A percentile compares a stretch with the other conserved stretches of the same genome.
Evolutionary conservation across 2,329 filamentous ascomycete genomes (phyloP).

Genomic region (Calonectria pseudoturangicola): DNA sequence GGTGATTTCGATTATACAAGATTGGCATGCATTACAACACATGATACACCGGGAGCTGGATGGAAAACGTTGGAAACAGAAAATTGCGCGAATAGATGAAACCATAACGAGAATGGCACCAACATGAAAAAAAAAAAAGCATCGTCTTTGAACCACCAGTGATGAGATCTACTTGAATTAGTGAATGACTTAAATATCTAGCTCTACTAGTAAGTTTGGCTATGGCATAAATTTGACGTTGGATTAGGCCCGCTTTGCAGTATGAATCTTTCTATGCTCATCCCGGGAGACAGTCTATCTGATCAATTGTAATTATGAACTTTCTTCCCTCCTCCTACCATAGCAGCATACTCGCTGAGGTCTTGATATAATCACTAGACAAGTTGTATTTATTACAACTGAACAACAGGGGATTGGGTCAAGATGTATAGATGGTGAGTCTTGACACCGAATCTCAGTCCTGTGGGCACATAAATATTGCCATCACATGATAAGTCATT

Average conservation of each 20-base stretch:
- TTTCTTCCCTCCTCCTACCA: background rate
- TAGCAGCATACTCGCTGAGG: background rate
- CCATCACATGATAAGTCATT: background rate
- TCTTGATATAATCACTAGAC: background rate
- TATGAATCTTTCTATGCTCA: background rate
- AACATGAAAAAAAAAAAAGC: background rate
- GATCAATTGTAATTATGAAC: background rate
- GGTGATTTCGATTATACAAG: background rate
- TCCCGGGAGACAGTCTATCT: background rate
- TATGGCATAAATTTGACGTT: background rate
- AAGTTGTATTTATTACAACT: background rate
- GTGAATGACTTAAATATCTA: background rate
- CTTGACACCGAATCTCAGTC: background rate
- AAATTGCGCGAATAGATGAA: constrained; percentile 3
- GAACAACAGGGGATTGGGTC: background rate
- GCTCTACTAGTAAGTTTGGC: background rate
- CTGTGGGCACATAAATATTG: background rate
- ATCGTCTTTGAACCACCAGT: background rate
- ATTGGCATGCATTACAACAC: constrained; percentile 21
- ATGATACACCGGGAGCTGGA: constrained; percentile 3
- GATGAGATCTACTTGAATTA: background rate
- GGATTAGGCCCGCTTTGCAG: background rate
- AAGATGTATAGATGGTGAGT: background rate
- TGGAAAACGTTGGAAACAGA: background rate
- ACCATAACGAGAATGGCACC: constrained; percentile 13